Conservation (phyloP, 192 early-diverging fungal species). For the Geranomyces variabilis region DNA sequence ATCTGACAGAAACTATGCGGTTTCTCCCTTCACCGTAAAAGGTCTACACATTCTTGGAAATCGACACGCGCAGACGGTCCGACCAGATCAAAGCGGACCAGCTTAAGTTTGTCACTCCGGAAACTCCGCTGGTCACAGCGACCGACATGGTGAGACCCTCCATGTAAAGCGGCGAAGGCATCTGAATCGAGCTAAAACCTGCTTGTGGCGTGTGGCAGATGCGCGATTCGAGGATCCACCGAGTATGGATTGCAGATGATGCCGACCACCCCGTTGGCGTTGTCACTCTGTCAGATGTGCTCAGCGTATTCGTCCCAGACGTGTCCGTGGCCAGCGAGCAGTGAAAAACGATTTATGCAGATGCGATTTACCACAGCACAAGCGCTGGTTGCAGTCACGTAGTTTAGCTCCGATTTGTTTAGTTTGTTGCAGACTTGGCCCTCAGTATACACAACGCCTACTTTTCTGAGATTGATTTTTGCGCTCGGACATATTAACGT, state of each 20-base stretch:
- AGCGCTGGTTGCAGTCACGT: too few species aligned
- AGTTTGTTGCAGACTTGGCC: too few species aligned
- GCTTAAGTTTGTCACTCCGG: conserved; percentile 34
- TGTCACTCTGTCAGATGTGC: conserved; percentile 72
- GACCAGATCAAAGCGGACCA: conserved; percentile 63
- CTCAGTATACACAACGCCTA: too few species aligned
- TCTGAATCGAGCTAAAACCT: too few species aligned
- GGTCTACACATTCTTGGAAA: conserved; percentile 66
- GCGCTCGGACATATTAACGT: too few species aligned
- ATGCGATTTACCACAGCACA: too few species aligned
- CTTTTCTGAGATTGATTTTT: too few species aligned
- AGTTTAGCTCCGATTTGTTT: too few species aligned
- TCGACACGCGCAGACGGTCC: conserved; percentile 32
- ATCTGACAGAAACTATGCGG: too few species aligned
- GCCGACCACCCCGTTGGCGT: conserved; percentile 65
- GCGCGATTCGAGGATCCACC: conserved; percentile 55
- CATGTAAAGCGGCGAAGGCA: too few species aligned
- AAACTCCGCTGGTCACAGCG: conserved; percentile 39
- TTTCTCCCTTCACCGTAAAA: not conserved
- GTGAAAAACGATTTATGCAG: conserved; percentile 6
- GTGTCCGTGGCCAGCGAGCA: conserved; percentile 25
- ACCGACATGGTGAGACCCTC: conserved; percentile 6
- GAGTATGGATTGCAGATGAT: conserved; percentile 69
- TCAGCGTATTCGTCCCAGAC: conserved; percentile 56
- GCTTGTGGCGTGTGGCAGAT: too few species aligned